Percentiles rank a stretch among this genome's conserved stretches.
Evolutionary conservation across 2,329 filamentous ascomycete species (phyloP).

Genomic region (Phaeomoniella chlamydospora): DNA sequence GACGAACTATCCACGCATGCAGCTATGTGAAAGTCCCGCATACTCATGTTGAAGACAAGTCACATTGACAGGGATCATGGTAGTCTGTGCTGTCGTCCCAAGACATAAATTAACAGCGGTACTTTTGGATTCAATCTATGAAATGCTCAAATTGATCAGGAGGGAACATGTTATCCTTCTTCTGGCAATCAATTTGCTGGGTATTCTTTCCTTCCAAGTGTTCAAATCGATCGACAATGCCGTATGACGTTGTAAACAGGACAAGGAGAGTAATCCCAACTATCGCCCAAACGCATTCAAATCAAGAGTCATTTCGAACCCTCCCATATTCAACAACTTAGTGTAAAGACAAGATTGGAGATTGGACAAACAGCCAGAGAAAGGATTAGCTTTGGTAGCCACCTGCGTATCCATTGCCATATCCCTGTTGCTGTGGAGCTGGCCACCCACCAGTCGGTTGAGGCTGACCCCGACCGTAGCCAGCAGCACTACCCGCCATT

Average conservation of each 20-base stretch:
- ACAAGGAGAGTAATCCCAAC: neutral
- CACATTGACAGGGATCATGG: neutral
- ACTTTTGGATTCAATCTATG: conserved; percentile 3
- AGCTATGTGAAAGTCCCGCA: no score
- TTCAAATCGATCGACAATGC: neutral
- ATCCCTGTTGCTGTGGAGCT: conserved; percentile 32
- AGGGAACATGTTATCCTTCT: conserved; percentile 1
- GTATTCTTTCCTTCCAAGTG: conserved; percentile 1
- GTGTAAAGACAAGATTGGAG: neutral
- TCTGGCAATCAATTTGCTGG: conserved; percentile 1
- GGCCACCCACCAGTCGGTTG: conserved; percentile 35
- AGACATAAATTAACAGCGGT: neutral
- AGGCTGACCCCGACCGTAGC: conserved; percentile 63
- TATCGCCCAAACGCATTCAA: neutral
- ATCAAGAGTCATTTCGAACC: neutral
- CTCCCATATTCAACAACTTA: neutral
- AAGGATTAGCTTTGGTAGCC: conserved; percentile 42
- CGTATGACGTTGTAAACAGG: neutral
- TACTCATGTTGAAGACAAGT: no score
- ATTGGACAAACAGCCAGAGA: neutral
- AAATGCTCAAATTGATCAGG: conserved; percentile 2
- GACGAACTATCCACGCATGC: no score
- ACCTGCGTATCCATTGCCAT: conserved; percentile 40
- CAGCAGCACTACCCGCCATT: conserved; percentile 58
- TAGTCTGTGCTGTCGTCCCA: neutral